Conservation (phyloP, 2,329 filamentous ascomycete species). For the Diplodia scrobiculata region DNA sequence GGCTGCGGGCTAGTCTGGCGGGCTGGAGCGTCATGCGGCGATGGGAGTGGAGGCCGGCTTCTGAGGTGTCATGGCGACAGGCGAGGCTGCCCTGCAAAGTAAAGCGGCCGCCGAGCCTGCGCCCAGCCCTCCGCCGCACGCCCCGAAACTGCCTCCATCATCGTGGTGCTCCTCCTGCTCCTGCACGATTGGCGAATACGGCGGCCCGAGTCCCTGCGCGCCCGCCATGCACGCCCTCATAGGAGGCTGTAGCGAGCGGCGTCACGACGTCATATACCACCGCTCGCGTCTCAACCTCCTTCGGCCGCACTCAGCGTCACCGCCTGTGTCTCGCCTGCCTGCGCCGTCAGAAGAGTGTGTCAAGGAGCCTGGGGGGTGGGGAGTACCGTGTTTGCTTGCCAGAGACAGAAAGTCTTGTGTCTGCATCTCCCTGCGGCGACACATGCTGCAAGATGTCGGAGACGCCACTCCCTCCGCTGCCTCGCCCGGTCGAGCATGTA, state of each 20-base stretch:
- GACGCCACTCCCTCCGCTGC: neutral
- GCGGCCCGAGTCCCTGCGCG: constrained; percentile 12
- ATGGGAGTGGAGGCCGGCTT: constrained; percentile 2
- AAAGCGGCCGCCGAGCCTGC: constrained; percentile 10
- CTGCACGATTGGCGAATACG: neutral
- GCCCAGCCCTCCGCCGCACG: constrained; percentile 12
- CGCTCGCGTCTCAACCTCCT: neutral
- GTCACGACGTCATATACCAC: constrained; percentile 10
- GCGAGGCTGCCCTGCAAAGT: neutral
- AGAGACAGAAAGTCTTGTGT: constrained; percentile 5
- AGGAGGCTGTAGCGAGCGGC: constrained; percentile 7
- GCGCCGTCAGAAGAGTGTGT: constrained; percentile 1
- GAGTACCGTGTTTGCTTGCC: neutral
- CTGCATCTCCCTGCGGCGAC: neutral
- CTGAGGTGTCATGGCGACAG: neutral
- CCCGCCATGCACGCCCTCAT: constrained; percentile 5
- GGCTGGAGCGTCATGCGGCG: too few species aligned
- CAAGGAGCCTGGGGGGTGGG: neutral
- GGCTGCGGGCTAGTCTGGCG: too few species aligned
- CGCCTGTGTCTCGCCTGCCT: neutral
- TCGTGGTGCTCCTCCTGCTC: neutral
- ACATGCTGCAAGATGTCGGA: constrained; percentile 8
- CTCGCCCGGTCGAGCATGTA: neutral
- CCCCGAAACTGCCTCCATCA: neutral
- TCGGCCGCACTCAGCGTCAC: constrained; percentile 4